Evolutionary conservation across 305 asterid species (phyloP).

Genomic region (Ajuga reptans): DNA sequence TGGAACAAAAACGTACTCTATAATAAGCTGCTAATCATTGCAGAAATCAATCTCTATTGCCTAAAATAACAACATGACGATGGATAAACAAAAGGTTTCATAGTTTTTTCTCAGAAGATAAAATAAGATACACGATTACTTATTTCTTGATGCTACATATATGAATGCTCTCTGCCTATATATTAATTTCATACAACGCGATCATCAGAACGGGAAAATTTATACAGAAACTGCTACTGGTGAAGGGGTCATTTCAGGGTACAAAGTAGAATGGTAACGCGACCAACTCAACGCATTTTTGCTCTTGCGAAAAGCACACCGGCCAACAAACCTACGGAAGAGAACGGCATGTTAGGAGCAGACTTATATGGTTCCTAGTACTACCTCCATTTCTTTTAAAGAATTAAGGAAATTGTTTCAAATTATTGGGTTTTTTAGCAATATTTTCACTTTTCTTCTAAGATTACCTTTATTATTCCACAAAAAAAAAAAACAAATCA

Average conservation of each 20-base stretch:
- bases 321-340: constrained; percentile 57
- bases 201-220: too few relatives aligned
- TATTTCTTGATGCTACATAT: neutral
- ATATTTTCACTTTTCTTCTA: too few relatives aligned
- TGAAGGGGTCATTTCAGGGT: neutral
- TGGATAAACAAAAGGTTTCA: neutral
- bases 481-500: too few relatives aligned
- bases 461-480: too few relatives aligned
- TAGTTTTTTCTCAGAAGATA: too few relatives aligned
- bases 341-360: neutral
- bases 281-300: constrained; percentile 57
- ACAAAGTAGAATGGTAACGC: neutral
- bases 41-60: too few relatives aligned
- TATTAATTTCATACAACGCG: neutral
- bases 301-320: constrained; percentile 90
- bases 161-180: neutral
- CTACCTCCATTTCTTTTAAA: too few relatives aligned
- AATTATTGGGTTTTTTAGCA: too few relatives aligned
- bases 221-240: neutral
- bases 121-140: neutral
- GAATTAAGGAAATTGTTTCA: too few relatives aligned
- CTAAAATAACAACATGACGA: neutral
- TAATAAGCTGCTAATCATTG: too few relatives aligned
- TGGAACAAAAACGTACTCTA: too few relatives aligned
- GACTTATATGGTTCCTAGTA: too few relatives aligned